These are phyloP conservation scores for Microbotryum violaceum DNA, from an alignment of 1,284 basidiomycete species.

Conservation along the genomic window DNA sequence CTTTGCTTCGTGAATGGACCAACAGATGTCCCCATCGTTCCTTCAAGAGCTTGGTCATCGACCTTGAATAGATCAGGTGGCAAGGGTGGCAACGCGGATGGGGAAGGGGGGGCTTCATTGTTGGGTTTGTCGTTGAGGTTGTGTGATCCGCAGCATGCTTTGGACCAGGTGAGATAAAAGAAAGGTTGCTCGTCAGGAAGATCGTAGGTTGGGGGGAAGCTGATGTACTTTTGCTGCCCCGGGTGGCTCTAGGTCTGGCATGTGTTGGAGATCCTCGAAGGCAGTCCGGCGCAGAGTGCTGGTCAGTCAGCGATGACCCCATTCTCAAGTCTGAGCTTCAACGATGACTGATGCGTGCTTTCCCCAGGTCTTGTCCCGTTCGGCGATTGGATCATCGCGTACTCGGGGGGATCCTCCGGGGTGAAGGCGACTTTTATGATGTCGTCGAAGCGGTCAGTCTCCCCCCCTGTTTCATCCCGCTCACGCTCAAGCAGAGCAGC, in stretches of 20 bases:
- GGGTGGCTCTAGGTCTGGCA: constrained; percentile 67
- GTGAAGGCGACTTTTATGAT: constrained; percentile 96
- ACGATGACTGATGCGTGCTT: not conserved
- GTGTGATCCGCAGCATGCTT: constrained; percentile 74
- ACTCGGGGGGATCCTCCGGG: constrained; percentile 87
- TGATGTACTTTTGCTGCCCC: not conserved
- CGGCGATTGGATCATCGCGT: constrained; percentile 84
- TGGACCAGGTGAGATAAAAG: constrained; percentile 55
- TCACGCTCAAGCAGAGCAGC: not conserved
- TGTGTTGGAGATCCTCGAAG: constrained; percentile 91
- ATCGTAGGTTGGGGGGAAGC: not conserved
- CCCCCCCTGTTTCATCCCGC: constrained; percentile 1
- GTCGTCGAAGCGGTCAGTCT: constrained; percentile 75
- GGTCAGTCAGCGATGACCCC: constrained; percentile 22
- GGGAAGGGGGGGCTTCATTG: constrained; percentile 53
- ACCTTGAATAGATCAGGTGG: constrained; percentile 30
- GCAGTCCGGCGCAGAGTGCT: constrained; percentile 84
- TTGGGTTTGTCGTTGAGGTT: constrained; percentile 87
- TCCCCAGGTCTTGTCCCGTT: constrained; percentile 64
- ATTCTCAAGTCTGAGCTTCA: not conserved
- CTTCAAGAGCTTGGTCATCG: constrained; percentile 68
- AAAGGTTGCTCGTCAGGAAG: not conserved
- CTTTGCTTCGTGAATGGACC: not conserved
- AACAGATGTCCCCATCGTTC: constrained; percentile 71
- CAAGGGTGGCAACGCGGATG: constrained; percentile 17